A percentile compares a stretch with the other conserved stretches of the same genome.
These are phyloP conservation scores for Venturia carpophila DNA, from an alignment of 2,329 filamentous ascomycete genomes.

Conservation along the genomic window DNA sequence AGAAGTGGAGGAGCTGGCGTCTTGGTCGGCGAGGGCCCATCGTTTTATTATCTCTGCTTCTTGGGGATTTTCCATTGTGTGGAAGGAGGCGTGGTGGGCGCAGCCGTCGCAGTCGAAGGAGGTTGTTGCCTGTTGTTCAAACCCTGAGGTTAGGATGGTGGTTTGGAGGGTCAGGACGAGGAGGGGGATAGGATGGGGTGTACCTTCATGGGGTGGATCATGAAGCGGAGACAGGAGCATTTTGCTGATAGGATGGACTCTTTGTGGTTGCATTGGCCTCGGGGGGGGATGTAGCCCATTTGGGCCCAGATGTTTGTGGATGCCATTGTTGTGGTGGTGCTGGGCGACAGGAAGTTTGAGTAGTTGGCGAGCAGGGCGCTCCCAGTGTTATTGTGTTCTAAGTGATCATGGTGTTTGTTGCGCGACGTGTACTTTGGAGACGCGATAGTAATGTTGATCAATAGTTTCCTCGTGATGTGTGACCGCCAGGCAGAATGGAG, in stretches of 20 bases:
- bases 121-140: slow-evolving; percentile 41
- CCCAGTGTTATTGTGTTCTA: background rate
- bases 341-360: background rate
- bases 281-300: slow-evolving; percentile 45
- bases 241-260: slow-evolving; percentile 37
- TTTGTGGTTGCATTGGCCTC: slow-evolving; percentile 45
- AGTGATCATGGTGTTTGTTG: background rate
- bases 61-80: slow-evolving; percentile 44
- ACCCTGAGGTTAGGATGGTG: slow-evolving; percentile 21
- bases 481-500: background rate
- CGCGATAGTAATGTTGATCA: background rate
- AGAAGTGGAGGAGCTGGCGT: background rate
- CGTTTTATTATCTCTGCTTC: slow-evolving; percentile 42
- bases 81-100: slow-evolving; percentile 47
- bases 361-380: background rate
- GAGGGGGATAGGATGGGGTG: background rate
- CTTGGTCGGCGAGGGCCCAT: slow-evolving; percentile 30
- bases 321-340: background rate
- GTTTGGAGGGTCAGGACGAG: background rate
- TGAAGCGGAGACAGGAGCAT: slow-evolving; percentile 49
- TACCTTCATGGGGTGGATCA: slow-evolving; percentile 50
- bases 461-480: background rate
- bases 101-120: slow-evolving; percentile 51
- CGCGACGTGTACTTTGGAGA: background rate
- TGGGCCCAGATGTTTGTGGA: slow-evolving; percentile 39